Evolutionary conservation across 2,329 filamentous ascomycete species (phyloP).

Genomic region (Pseudocercospora vitis): DNA sequence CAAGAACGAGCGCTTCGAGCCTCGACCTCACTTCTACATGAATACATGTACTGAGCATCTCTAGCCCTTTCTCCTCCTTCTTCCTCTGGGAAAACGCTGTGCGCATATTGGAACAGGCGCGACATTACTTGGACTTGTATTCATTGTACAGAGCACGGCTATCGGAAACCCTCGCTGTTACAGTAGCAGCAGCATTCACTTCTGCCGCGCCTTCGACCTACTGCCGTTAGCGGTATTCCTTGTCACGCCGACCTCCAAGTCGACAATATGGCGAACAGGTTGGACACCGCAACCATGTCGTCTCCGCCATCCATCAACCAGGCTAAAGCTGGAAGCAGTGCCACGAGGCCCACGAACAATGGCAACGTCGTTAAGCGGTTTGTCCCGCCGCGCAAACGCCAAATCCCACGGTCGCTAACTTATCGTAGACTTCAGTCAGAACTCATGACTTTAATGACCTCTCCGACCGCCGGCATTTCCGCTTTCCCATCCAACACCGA

Average conservation of each 20-base stretch:
- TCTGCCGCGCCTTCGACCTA: neutral
- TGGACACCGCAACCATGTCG: conserved; percentile 33
- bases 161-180: conserved; percentile 1
- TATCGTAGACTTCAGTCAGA: conserved; percentile 81
- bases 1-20: conserved; percentile 6
- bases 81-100: too few relatives aligned
- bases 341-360: conserved; percentile 34
- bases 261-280: conserved; percentile 35
- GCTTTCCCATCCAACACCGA: conserved; percentile 94
- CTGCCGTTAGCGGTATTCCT: neutral
- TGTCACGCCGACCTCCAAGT: conserved; percentile 17
- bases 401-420: neutral
- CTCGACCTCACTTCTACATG: neutral
- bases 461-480: conserved; percentile 86
- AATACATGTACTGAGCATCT: neutral
- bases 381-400: conserved; percentile 13
- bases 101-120: neutral
- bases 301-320: conserved; percentile 36
- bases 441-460: conserved; percentile 97
- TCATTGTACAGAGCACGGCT: conserved; percentile 3
- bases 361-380: conserved; percentile 52
- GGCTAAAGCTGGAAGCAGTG: conserved; percentile 30
- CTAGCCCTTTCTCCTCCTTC: neutral
- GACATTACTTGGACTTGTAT: conserved; percentile 7
- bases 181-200: conserved; percentile 7